Conservation (phyloP, 75 land plant genomes). For the Cupressus sempervirens region DNA sequence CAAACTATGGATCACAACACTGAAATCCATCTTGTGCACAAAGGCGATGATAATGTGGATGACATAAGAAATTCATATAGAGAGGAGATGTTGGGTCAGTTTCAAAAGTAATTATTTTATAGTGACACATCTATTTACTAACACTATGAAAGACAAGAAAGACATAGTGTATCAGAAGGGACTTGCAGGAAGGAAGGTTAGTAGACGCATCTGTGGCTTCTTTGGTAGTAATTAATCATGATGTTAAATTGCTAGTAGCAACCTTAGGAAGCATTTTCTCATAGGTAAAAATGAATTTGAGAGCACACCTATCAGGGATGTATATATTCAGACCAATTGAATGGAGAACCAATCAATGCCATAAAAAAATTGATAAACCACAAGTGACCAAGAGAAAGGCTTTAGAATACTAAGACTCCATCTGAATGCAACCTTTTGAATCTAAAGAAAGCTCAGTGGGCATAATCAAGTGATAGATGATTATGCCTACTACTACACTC, state of each 20-base stretch:
- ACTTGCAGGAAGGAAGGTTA: no score
- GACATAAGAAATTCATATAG: no score
- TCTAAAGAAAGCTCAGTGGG: not conserved
- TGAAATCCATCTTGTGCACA: no score
- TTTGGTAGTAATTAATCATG: no score
- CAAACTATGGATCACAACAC: no score
- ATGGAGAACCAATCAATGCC: not conserved
- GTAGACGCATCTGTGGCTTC: no score
- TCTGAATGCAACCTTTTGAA: not conserved
- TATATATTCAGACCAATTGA: not conserved
- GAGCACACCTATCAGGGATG: not conserved
- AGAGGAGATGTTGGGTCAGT: no score
- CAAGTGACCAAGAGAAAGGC: not conserved
- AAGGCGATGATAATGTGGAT: no score
- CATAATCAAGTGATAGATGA: conserved; percentile 69
- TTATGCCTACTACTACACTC: conserved; percentile 96
- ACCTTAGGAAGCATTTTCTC: not conserved
- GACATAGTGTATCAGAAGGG: no score
- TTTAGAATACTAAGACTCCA: not conserved
- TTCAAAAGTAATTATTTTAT: no score
- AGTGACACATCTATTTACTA: no score
- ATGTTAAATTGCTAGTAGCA: not conserved
- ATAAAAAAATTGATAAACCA: not conserved
- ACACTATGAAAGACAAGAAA: no score
- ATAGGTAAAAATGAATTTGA: not conserved